A percentile compares a stretch with the other conserved stretches of the same genome.
Evolutionary conservation across 2,329 filamentous ascomycete genomes (phyloP).

Genomic region (Fusarium newnesense): DNA sequence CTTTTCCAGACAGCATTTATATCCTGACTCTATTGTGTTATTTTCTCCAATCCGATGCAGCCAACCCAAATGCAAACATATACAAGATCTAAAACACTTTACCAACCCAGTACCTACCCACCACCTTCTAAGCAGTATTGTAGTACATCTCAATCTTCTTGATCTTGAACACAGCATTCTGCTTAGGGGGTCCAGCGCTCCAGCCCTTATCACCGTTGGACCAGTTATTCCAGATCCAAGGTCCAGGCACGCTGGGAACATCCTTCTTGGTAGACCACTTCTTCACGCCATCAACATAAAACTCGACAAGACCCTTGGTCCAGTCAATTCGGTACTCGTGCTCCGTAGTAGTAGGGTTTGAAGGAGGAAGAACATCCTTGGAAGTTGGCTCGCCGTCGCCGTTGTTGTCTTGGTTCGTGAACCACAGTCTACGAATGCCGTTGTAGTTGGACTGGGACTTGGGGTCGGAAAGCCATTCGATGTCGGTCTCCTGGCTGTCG

Average conservation of each 20-base stretch:
- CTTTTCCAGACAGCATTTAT: fast-evolving
- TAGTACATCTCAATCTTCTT: conserved; percentile 47
- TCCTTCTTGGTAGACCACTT: conserved; percentile 42
- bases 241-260: conserved; percentile 38
- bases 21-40: neutral
- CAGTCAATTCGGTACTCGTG: conserved; percentile 49
- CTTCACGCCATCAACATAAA: conserved; percentile 44
- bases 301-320: conserved; percentile 40
- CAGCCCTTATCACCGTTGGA: conserved; percentile 46
- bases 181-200: conserved; percentile 44
- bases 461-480: conserved; percentile 48
- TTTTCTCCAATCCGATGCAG: neutral
- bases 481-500: conserved; percentile 46
- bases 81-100: fast-evolving
- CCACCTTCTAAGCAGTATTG: conserved; percentile 45
- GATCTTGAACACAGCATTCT: conserved; percentile 45
- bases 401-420: conserved; percentile 46
- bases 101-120: fast-evolving
- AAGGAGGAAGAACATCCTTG: conserved; percentile 29
- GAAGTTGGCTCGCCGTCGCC: conserved; percentile 31
- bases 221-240: conserved; percentile 49
- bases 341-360: conserved; percentile 40
- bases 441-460: conserved; percentile 40
- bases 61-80: fast-evolving
- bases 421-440: conserved; percentile 43